These are phyloP conservation scores for Hydrangea macrophylla DNA, from an alignment of 148 eudicot genomes.

Conservation along the genomic window DNA sequence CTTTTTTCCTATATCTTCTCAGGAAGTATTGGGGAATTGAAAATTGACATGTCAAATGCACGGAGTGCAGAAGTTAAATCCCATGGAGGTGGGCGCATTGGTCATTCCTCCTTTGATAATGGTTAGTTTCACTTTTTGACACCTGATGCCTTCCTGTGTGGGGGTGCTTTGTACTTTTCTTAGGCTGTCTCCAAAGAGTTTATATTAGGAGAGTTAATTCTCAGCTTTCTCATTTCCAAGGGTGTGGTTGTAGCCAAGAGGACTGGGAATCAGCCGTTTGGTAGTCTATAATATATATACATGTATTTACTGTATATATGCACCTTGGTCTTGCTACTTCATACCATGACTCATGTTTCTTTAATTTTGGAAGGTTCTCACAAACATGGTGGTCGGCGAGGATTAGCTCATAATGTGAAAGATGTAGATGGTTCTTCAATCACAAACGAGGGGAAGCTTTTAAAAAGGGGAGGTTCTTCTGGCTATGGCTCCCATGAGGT, in stretches of 20 bases:
- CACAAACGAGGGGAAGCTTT: slow-evolving; percentile 40
- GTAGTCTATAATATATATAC: not conserved
- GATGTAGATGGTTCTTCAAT: slow-evolving; percentile 52
- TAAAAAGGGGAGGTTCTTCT: slow-evolving; percentile 61
- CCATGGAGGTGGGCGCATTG: slow-evolving; percentile 41
- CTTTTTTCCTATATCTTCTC: not conserved
- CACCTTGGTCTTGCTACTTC: not conserved
- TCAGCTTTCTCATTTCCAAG: not conserved
- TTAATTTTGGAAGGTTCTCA: slow-evolving; percentile 49
- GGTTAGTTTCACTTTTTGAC: slow-evolving; percentile 44
- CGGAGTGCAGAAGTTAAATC: slow-evolving; percentile 36
- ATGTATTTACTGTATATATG: not conserved
- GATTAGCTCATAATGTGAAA: slow-evolving; percentile 41
- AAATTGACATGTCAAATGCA: slow-evolving; percentile 35
- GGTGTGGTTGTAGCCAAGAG: too few relatives aligned
- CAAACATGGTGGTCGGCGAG: slow-evolving; percentile 70
- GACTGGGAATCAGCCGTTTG: too few relatives aligned
- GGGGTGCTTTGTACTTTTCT: too few relatives aligned
- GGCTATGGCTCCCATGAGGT: slow-evolving; percentile 80
- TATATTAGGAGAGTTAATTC: too few relatives aligned
- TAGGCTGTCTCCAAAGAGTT: too few relatives aligned
- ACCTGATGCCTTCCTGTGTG: too few relatives aligned
- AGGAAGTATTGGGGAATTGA: slow-evolving; percentile 50
- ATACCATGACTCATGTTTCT: slow-evolving; percentile 7
- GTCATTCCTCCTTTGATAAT: slow-evolving; percentile 42